Evolutionary conservation across 1,284 basidiomycete species (phyloP), one percentile per base, ranked within the genome.

Genomic region (Trichosporon coremiiforme): DNA sequence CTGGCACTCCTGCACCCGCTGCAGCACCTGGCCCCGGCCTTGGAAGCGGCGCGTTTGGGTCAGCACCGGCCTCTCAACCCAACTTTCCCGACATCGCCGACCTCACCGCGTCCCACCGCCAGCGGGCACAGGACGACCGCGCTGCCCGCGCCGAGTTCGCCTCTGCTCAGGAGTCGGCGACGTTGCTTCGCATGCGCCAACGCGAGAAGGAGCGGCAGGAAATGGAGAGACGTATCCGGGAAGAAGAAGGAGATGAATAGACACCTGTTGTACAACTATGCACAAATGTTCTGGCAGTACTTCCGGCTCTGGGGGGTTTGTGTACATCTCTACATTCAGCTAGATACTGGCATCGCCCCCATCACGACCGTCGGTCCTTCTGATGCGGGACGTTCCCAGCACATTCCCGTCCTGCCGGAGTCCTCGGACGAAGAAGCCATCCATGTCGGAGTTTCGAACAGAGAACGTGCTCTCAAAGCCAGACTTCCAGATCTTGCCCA

Each of bases 161-260:
- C 5, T 35, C 53, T 1, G 90, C 94, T 75, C 93, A 90, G 69
- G 93, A 94, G 82, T 89, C 90, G 15, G 81, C 93, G 67, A 94
- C 92, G 1, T 85, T 95, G 53, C 88, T 94, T 85, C 87, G 90
- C 6, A 86, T 94, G 82, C 86, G 92, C 36, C 91, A 94, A 78
- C 71, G 72, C 65, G 90, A 90, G 72, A 68, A 78, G 65, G 75
- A 79, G 70, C 85, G 90, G 62, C 78, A 94, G 35, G 92, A 92
- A 75, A 86, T 88, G 72, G 90, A 94, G 82, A 91, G 93, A 29
- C 41, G 79, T 45, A 70, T 70, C 53, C 68, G 80, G 62, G 81
- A 83, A 66, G 82, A 78, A 41, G 78, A 75, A n/a, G 77, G 76
- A 33, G 70, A 68, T 22, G 55, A 29, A 15, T 68, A 69, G 67